Conservation (phyloP, 2,329 filamentous ascomycete genomes). For the Trichophyton simii region DNA sequence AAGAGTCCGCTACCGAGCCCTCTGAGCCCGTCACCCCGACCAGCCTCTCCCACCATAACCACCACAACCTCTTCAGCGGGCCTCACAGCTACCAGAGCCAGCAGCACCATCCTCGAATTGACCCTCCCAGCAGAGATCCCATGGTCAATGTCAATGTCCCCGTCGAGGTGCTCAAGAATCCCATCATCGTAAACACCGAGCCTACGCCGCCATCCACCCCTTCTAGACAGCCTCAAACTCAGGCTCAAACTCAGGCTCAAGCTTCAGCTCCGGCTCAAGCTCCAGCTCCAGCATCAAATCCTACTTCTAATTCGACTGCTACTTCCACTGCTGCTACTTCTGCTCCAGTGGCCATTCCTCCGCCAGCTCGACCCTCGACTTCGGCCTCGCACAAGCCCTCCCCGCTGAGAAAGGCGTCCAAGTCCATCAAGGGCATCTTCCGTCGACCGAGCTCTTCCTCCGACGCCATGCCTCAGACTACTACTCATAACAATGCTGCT, state of each 20-base stretch:
- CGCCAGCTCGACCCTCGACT: not conserved
- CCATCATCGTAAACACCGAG: slow-evolving; percentile 13
- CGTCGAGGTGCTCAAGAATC: slow-evolving; percentile 8
- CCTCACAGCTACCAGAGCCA: not conserved
- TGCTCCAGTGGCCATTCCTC: not conserved
- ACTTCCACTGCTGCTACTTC: not conserved
- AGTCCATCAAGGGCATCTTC: slow-evolving; percentile 17
- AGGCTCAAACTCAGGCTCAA: too few species aligned
- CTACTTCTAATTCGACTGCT: not conserved
- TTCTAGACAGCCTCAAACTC: not conserved
- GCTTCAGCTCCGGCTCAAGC: too few species aligned
- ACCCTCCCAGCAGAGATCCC: slow-evolving; percentile 5
- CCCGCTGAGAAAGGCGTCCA: slow-evolving; percentile 13
- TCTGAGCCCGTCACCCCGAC: slow-evolving; percentile 16
- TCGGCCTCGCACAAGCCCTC: slow-evolving; percentile 7
- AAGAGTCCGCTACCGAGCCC: slow-evolving; percentile 16
- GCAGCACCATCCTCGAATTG: not conserved
- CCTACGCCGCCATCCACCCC: slow-evolving; percentile 12
- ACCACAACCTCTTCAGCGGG: not conserved
- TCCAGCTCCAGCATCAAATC: too few species aligned
- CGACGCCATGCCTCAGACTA: not conserved
- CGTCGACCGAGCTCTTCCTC: slow-evolving; percentile 9
- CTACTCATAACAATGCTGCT: not conserved
- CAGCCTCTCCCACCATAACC: slow-evolving; percentile 11
- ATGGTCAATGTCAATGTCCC: slow-evolving; percentile 3